phyloP scores from a whole-genome alignment of 2,329 filamentous ascomycete species.

The Dothiorella sarmentorum region DNA sequence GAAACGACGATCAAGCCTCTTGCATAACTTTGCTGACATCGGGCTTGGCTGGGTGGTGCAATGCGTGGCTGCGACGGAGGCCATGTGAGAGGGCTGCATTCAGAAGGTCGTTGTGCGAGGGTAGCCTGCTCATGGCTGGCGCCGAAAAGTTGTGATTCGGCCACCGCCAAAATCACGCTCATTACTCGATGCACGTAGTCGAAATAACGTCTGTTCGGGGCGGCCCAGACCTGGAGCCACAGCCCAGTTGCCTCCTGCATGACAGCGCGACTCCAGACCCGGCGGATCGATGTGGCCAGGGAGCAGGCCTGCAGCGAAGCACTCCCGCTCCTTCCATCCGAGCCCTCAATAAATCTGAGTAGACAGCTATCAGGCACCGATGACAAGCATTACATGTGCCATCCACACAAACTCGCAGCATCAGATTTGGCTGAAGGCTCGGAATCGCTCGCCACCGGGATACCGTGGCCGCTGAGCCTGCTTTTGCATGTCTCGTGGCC shows the following conservation, averaged over 20 bases:
- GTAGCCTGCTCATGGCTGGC: slow-evolving; percentile 1
- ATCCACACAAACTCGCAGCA: background rate
- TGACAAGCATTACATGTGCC: too few relatives aligned
- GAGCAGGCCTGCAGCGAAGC: slow-evolving; percentile 9
- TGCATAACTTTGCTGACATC: slow-evolving; percentile 11
- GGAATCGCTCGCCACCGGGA: background rate
- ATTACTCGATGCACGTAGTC: slow-evolving; percentile 17
- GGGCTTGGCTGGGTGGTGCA: slow-evolving; percentile 1
- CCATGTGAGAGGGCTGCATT: slow-evolving; percentile 18
- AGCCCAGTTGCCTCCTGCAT: slow-evolving; percentile 10
- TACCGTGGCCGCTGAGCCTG: background rate
- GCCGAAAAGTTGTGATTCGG: slow-evolving; percentile 10
- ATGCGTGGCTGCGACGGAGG: slow-evolving; percentile 16
- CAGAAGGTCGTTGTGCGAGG: slow-evolving; percentile 18
- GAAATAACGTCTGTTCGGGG: slow-evolving; percentile 19
- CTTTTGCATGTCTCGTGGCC: slow-evolving; percentile 2
- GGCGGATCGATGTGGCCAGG: slow-evolving; percentile 12
- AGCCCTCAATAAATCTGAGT: slow-evolving; percentile 8
- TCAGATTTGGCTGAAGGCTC: background rate
- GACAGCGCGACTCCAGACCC: slow-evolving; percentile 13
- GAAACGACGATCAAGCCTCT: slow-evolving; percentile 18
- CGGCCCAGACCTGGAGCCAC: slow-evolving; percentile 19
- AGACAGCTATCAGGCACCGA: background rate
- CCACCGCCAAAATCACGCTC: slow-evolving; percentile 7
- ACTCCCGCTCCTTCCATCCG: slow-evolving; percentile 14